Conservation (phyloP, 495 filamentous ascomycete species). For the Penicillium cosmopolitanum region DNA sequence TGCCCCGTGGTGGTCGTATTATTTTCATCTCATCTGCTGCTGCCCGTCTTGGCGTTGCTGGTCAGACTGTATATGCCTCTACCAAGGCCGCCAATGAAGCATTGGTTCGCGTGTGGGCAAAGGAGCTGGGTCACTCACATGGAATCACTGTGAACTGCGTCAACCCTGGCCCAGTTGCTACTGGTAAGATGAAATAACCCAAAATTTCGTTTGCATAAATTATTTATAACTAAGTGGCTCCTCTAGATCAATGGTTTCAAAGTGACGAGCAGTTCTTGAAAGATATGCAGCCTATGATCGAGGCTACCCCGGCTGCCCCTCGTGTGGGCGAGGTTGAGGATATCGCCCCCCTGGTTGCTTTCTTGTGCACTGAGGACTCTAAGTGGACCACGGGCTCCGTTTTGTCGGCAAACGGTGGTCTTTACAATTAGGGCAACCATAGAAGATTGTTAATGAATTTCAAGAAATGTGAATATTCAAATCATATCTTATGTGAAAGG, state of each 20-base stretch:
- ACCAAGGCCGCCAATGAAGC: no score
- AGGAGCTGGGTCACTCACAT: no score
- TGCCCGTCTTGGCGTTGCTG: background rate
- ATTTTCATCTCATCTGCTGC: background rate
- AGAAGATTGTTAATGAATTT: no score
- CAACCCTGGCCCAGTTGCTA: background rate
- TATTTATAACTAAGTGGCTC: background rate
- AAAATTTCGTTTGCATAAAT: background rate
- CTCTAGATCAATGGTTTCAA: no score
- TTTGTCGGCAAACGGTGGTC: background rate
- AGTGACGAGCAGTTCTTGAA: background rate
- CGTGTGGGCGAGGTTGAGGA: background rate
- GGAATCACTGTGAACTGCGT: no score
- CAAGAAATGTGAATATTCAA: no score
- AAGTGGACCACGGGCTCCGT: background rate
- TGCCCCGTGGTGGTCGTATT: background rate
- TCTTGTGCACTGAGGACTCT: background rate
- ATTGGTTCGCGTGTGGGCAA: no score
- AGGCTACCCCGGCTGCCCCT: background rate
- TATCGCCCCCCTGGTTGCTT: background rate
- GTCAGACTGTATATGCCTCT: background rate
- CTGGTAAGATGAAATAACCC: background rate
- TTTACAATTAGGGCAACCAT: background rate
- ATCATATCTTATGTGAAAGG: no score
- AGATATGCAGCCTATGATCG: background rate